Percentiles rank a stretch among this genome's conserved stretches.
These are phyloP conservation scores for Solanum phureja DNA, from an alignment of 257 asterid species.

Conservation along the genomic window DNA sequence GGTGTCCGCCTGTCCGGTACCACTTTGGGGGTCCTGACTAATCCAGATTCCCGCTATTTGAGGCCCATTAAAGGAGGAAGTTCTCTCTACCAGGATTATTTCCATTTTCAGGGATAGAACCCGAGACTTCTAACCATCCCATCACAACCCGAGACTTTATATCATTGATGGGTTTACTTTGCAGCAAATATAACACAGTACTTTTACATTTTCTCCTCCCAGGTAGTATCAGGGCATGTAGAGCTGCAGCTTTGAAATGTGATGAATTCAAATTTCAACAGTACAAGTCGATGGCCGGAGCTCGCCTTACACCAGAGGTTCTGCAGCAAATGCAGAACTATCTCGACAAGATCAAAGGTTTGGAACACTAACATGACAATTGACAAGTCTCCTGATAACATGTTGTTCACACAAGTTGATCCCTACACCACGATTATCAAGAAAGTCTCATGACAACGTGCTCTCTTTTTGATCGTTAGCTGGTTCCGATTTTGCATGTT, in stretches of 20 bases:
- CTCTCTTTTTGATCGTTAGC: neutral
- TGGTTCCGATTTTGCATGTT: neutral
- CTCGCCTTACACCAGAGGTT: constrained; percentile 26
- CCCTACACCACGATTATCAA: neutral
- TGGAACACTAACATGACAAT: constrained; percentile 60
- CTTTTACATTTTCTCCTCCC: neutral
- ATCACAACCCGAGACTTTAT: neutral
- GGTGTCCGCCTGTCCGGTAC: neutral
- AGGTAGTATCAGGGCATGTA: constrained; percentile 87
- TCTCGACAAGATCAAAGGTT: constrained; percentile 59
- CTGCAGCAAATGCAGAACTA: constrained; percentile 58
- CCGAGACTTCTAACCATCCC: neutral
- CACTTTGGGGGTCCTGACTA: neutral
- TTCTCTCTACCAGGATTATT: neutral
- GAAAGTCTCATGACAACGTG: neutral
- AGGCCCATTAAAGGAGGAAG: neutral
- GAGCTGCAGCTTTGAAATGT: constrained; percentile 65
- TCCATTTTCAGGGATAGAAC: neutral
- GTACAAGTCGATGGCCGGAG: constrained; percentile 47
- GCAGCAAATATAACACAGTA: neutral
- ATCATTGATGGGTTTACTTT: neutral
- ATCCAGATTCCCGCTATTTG: neutral
- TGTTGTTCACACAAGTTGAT: neutral
- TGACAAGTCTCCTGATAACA: neutral
- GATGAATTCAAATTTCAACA: constrained; percentile 74